phyloP scores from a whole-genome alignment of 768 basidiomycete genomes.

The Auricularia sp. region DNA sequence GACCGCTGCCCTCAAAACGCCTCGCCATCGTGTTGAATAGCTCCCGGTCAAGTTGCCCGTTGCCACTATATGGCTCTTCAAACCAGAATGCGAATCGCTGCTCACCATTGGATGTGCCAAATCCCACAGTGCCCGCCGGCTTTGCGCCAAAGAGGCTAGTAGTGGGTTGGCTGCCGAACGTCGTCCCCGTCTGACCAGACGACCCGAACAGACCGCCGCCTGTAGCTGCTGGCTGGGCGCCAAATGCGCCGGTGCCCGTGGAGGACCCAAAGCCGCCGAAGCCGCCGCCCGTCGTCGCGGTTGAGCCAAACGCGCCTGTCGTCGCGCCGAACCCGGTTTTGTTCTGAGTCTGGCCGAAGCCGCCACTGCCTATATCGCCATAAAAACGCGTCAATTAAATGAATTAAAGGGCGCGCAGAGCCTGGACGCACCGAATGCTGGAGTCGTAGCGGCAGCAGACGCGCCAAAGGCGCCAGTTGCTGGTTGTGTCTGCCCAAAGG shows the following conservation, averaged over 20 bases:
- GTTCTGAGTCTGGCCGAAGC: conserved; percentile 32
- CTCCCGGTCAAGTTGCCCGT: no score
- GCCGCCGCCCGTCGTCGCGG: conserved; percentile 23
- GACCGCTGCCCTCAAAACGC: no score
- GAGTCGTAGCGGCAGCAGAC: conserved; percentile 10
- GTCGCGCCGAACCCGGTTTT: conserved; percentile 58
- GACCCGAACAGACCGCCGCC: conserved; percentile 13
- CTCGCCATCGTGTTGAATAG: no score
- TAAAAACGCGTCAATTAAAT: not conserved
- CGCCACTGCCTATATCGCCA: conserved; percentile 7
- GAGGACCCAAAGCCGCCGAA: conserved; percentile 43
- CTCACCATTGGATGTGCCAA: conserved; percentile 30
- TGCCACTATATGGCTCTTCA: not conserved
- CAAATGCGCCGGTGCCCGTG: conserved; percentile 34
- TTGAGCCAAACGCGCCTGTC: conserved; percentile 16
- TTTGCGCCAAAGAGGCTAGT: conserved; percentile 46
- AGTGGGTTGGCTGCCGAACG: conserved; percentile 25
- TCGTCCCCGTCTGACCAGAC: conserved; percentile 17
- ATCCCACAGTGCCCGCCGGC: conserved; percentile 35
- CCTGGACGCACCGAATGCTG: conserved; percentile 26
- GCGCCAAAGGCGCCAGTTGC: conserved; percentile 11
- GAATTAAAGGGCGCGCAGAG: not conserved
- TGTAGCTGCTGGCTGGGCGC: conserved; percentile 19
- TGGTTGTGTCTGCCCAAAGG: conserved; percentile 1
- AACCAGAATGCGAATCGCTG: no score